Evolutionary conservation across 257 asterid species (phyloP).

Genomic region (Capsicum baccatum): DNA sequence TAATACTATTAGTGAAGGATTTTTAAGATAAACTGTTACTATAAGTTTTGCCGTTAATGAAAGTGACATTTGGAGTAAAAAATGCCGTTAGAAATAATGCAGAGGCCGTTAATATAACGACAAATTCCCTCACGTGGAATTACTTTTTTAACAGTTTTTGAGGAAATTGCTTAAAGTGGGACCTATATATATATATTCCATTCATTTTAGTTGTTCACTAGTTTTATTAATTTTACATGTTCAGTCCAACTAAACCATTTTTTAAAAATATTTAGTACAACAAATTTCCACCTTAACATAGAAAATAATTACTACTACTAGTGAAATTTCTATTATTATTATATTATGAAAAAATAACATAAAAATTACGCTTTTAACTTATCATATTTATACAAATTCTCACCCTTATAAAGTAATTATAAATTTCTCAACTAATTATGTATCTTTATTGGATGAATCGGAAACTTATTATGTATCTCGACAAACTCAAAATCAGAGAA

Average conservation of each 20-base stretch:
- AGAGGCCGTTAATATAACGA: slow-evolving; percentile 61
- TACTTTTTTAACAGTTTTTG: neutral
- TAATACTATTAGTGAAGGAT: too few species aligned
- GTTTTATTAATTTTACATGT: neutral
- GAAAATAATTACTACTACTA: neutral
- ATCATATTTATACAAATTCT: too few species aligned
- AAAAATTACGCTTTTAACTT: too few species aligned
- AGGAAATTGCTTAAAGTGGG: neutral
- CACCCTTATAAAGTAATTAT: too few species aligned
- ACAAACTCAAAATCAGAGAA: too few species aligned
- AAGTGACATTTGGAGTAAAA: neutral
- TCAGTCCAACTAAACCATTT: slow-evolving; percentile 18
- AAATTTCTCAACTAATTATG: too few species aligned
- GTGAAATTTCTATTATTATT: neutral
- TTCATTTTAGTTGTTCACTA: slow-evolving; percentile 17
- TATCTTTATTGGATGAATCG: too few species aligned
- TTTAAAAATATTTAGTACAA: neutral
- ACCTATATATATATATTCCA: neutral
- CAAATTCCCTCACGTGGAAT: slow-evolving; percentile 33
- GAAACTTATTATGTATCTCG: too few species aligned
- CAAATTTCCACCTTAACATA: neutral
- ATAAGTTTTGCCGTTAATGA: neutral
- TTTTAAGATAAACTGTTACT: too few species aligned
- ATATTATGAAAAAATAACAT: too few species aligned
- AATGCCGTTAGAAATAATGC: slow-evolving; percentile 30